Conservation (phyloP, 106 monocot genomes). For the Posidonia australis region DNA sequence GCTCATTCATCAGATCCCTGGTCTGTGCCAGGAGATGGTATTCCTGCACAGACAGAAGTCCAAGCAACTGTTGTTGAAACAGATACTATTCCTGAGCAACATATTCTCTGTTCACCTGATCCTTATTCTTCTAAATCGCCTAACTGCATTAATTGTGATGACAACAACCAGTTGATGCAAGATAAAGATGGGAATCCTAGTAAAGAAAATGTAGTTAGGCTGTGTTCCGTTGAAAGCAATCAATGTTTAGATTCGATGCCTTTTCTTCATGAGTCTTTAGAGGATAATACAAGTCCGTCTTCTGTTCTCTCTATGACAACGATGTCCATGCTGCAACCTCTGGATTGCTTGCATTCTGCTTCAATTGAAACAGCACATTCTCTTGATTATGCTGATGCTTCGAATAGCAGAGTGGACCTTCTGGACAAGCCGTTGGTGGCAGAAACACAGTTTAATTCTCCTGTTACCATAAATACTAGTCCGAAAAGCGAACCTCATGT, state of each 20-base stretch:
- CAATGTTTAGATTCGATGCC: neutral
- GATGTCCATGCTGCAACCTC: neutral
- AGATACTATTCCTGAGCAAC: neutral
- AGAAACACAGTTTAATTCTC: constrained; percentile 9
- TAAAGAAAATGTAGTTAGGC: neutral
- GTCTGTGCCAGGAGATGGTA: neutral
- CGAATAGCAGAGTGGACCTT: constrained; percentile 4
- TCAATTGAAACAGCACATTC: constrained; percentile 8
- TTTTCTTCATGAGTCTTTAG: neutral
- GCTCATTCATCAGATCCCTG: neutral
- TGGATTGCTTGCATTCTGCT: neutral
- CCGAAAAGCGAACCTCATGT: neutral
- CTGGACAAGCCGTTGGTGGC: constrained; percentile 3
- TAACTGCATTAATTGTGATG: neutral
- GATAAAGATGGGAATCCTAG: neutral
- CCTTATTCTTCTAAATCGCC: neutral
- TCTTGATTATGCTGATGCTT: neutral
- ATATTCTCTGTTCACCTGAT: neutral
- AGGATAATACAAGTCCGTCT: neutral
- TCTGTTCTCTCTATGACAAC: neutral
- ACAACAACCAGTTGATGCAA: neutral
- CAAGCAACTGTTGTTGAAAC: neutral
- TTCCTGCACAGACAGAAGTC: neutral
- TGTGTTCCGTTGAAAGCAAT: neutral
- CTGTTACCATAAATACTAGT: neutral